Base-by-base conservation (phyloP, 169 alveolate species). In the Sarcocystis neurona region DNA sequence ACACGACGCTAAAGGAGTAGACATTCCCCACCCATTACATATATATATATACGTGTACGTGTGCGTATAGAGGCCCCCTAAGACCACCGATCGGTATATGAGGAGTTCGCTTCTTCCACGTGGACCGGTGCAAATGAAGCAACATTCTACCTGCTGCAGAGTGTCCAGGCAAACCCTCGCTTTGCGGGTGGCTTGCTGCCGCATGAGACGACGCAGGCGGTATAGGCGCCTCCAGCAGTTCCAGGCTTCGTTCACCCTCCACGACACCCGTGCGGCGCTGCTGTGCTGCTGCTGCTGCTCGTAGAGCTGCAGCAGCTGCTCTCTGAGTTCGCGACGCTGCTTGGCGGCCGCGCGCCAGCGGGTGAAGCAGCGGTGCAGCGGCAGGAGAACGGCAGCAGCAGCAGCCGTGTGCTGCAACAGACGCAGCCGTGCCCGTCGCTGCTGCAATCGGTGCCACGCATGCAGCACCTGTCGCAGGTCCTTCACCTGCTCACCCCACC, bases 191-290 rank as follows among this genome's bases (percentile, higher is more conserved):
- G 82, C 82, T 15, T 23, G 82, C 27, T 39, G 47, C 56, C 82
- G 34, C 58, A 72, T 30, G 18, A 72, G 82, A 6, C 34, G 34
- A 27, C 82, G 34, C 39, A 72, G 53, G 27, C 82, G 39, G 53
- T 39, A 72, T 20, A 47, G 53, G 34, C 82, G 47, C 37, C 53
- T 34, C 82, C 82, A 72, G 53, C 34, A 4, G 5, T 12, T 3
- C 82, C 82, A 72, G 56, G 82, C 46, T 18, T 72, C 82, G 15
- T 43, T 39, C 39, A 72, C 56, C 32, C 82, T 27, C 82, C 82
- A 72, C 2, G 46, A 10, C n/a, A 41, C 75, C 75, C 75, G 32
- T 5, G 27, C 27, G 6, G 75, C 75, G 75, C 12, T 30, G 75
- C 75, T 0, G 43, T 20, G 1, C 75, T n/a, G 75, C 43, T 39